A percentile compares a stretch with the other conserved stretches of the same genome.
These are phyloP conservation scores for Carex myosuroides DNA, from an alignment of 176 grass and related monocot genomes.

Conservation along the genomic window DNA sequence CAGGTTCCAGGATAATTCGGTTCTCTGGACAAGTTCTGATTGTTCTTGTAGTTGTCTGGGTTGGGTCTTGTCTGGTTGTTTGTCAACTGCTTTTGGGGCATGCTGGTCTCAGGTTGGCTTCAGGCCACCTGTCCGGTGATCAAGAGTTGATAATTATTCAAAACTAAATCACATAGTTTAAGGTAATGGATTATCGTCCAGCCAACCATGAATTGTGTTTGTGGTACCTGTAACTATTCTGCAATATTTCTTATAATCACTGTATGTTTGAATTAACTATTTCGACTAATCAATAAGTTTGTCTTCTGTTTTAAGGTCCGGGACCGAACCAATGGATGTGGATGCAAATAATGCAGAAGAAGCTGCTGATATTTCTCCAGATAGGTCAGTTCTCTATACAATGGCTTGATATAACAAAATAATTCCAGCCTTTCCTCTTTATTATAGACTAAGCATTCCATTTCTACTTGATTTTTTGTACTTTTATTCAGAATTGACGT, in stretches of 20 bases:
- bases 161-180: neutral
- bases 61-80: neutral
- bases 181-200: neutral
- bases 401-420: slow-evolving; percentile 7
- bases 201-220: neutral
- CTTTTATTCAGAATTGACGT: slow-evolving; percentile 48
- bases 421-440: neutral
- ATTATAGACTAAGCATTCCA: neutral
- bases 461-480: slow-evolving; percentile 18
- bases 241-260: neutral
- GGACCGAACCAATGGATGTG: slow-evolving; percentile 65
- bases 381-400: slow-evolving; percentile 40
- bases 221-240: neutral
- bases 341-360: slow-evolving; percentile 46
- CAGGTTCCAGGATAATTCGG: neutral
- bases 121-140: neutral
- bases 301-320: slow-evolving; percentile 33
- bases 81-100: neutral
- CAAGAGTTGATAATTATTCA: neutral
- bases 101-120: neutral
- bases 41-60: neutral
- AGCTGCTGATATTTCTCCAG: slow-evolving; percentile 46
- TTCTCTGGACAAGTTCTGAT: neutral
- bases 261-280: slow-evolving; percentile 4
- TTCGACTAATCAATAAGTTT: neutral